Conservation (phyloP, 1,139 yeast genomes). For the Pichia sp. region DNA sequence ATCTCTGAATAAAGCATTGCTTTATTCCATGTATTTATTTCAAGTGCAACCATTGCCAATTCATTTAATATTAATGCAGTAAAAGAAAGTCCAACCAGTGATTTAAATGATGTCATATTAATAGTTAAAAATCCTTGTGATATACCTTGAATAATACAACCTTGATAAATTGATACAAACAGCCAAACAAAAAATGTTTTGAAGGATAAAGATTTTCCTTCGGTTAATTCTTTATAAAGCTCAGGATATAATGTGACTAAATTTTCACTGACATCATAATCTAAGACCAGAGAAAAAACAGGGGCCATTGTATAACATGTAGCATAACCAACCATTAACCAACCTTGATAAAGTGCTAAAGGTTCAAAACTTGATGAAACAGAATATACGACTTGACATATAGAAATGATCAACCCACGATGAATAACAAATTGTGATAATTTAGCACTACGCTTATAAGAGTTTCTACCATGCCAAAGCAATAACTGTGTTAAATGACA, state of each 20-base stretch:
- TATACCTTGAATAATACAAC: conserved; percentile 69
- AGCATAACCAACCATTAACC: conserved; percentile 98
- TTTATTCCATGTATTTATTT: conserved; percentile 83
- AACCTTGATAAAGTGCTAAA: conserved; percentile 87
- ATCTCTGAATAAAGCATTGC: conserved; percentile 70
- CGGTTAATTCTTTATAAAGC: conserved; percentile 83
- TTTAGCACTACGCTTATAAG: conserved; percentile 92
- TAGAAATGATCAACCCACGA: conserved; percentile 87
- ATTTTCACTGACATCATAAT: conserved; percentile 85
- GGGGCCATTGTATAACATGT: conserved; percentile 98
- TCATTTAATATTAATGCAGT: conserved; percentile 79
- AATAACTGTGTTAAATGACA: conserved; percentile 80
- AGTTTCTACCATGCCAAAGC: conserved; percentile 97
- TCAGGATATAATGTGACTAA: conserved; percentile 91
- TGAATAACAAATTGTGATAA: conserved; percentile 94
- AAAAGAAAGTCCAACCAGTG: conserved; percentile 80
- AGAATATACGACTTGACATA: conserved; percentile 94
- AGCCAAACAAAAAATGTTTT: conserved; percentile 91
- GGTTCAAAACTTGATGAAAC: conserved; percentile 86
- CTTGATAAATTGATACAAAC: conserved; percentile 80
- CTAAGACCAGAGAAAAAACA: conserved; percentile 86
- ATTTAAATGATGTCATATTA: conserved; percentile 46
- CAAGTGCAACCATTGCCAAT: conserved; percentile 87
- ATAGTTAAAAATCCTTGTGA: conserved; percentile 72
- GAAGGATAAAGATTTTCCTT: conserved; percentile 80